Percentiles rank a stretch among this genome's conserved stretches.
Conservation (phyloP, 768 basidiomycete genomes). For the Hericium alpestre region DNA sequence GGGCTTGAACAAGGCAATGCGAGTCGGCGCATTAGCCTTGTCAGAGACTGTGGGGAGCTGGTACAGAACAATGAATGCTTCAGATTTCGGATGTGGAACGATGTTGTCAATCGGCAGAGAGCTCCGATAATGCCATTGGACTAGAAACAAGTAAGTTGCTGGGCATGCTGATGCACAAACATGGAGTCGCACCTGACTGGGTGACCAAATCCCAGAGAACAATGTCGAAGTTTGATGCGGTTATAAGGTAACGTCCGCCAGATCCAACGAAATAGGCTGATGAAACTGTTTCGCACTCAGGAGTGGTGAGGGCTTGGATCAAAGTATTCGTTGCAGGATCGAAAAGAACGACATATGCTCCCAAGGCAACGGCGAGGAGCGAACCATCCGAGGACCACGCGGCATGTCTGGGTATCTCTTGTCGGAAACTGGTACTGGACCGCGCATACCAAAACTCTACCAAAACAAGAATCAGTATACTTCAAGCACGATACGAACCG, state of each 20-base stretch:
- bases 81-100: conserved; percentile 45
- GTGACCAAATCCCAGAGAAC: conserved; percentile 66
- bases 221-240: conserved; percentile 37
- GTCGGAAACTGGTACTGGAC: conserved; percentile 60
- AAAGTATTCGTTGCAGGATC: conserved; percentile 54
- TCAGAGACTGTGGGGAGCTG: conserved; percentile 14
- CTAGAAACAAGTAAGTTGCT: conserved; percentile 24
- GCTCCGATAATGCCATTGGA: conserved; percentile 45
- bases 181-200: conserved; percentile 32
- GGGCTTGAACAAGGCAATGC: conserved; percentile 38
- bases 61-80: conserved; percentile 52
- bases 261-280: conserved; percentile 58
- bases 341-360: conserved; percentile 61
- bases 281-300: conserved; percentile 34
- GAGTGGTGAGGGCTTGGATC: conserved; percentile 42
- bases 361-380: conserved; percentile 65
- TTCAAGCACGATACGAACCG: not conserved
- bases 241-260: conserved; percentile 60
- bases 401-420: conserved; percentile 51
- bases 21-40: conserved; percentile 25
- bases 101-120: conserved; percentile 29
- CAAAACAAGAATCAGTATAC: not conserved
- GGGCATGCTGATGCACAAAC: not conserved
- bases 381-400: conserved; percentile 85
- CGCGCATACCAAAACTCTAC: conserved; percentile 74